phyloP scores from a whole-genome alignment of 257 asterid species.

The Salvia hispanica region DNA sequence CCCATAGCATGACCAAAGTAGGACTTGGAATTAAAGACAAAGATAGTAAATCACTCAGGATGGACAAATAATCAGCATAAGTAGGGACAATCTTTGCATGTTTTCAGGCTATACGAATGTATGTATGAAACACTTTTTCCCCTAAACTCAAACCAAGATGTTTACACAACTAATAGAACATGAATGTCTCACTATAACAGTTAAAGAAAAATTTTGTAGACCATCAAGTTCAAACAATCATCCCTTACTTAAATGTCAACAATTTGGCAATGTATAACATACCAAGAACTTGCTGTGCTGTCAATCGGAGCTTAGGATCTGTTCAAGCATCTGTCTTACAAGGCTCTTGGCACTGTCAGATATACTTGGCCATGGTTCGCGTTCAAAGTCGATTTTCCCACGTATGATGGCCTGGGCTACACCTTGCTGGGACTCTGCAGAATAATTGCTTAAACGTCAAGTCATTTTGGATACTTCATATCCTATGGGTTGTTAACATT shows the following conservation, averaged over 20 bases:
- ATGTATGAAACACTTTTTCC: background rate
- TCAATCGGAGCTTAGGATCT: constrained; percentile 86
- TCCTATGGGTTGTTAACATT: constrained; percentile 13
- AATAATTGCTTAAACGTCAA: constrained; percentile 30
- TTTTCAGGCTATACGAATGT: background rate
- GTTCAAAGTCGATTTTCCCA: constrained; percentile 84
- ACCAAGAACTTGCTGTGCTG: constrained; percentile 96
- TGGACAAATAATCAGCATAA: background rate
- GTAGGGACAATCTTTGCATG: constrained; percentile 10
- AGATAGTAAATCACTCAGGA: background rate
- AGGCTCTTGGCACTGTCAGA: constrained; percentile 88
- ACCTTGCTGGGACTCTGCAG: constrained; percentile 94
- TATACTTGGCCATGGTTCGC: constrained; percentile 96
- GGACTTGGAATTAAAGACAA: background rate
- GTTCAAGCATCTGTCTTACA: constrained; percentile 92
- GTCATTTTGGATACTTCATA: constrained; percentile 15
- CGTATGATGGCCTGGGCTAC: constrained; percentile 97
- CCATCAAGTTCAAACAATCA: background rate
- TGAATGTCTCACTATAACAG: background rate
- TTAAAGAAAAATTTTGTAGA: background rate
- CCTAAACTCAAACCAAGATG: constrained; percentile 2
- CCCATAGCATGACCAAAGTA: constrained; percentile 3
- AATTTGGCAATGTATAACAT: constrained; percentile 32
- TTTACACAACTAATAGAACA: background rate
- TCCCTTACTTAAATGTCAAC: constrained; percentile 4